Evolutionary conservation across 768 basidiomycete genomes (phyloP).

Genomic region (Coprinellus micaceus): DNA sequence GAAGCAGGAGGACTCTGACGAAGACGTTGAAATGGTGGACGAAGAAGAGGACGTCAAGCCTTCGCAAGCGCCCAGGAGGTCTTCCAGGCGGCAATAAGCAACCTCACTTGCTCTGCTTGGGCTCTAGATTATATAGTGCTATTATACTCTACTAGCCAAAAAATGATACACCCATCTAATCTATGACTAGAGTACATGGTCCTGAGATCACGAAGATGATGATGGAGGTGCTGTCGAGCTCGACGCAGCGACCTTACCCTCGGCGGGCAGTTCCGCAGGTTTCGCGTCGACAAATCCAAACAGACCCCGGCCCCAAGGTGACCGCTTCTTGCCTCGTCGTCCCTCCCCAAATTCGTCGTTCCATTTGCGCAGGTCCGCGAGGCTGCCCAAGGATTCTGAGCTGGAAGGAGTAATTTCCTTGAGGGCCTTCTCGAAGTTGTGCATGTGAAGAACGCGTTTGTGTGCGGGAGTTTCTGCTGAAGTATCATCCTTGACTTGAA

Average conservation of each 20-base stretch:
- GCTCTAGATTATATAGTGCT: neutral
- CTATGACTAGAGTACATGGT: neutral
- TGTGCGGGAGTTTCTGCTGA: conserved; percentile 6
- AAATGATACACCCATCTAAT: neutral
- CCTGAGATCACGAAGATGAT: neutral
- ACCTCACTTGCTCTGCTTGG: neutral
- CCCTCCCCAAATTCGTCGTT: conserved; percentile 95
- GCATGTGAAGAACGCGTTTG: conserved; percentile 28
- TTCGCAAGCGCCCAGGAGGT: conserved; percentile 23
- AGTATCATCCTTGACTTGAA: neutral
- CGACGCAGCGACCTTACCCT: conserved; percentile 40
- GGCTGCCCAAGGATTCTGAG: conserved; percentile 75
- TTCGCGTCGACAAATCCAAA: conserved; percentile 76
- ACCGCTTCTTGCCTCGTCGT: conserved; percentile 54
- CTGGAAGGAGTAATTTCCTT: conserved; percentile 88
- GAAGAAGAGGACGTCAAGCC: conserved; percentile 20
- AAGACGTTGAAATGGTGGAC: conserved; percentile 42
- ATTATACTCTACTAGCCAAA: conserved; percentile 1
- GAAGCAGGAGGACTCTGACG: conserved; percentile 16
- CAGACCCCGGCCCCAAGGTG: conserved; percentile 82
- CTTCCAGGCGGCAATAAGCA: conserved; percentile 19
- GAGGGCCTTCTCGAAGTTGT: conserved; percentile 80
- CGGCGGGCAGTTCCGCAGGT: conserved; percentile 29
- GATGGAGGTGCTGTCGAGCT: neutral
- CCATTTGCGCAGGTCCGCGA: conserved; percentile 79